Evolutionary conservation across 2,329 filamentous ascomycete genomes (phyloP).

Genomic region (Ceratocystis ficicola): DNA sequence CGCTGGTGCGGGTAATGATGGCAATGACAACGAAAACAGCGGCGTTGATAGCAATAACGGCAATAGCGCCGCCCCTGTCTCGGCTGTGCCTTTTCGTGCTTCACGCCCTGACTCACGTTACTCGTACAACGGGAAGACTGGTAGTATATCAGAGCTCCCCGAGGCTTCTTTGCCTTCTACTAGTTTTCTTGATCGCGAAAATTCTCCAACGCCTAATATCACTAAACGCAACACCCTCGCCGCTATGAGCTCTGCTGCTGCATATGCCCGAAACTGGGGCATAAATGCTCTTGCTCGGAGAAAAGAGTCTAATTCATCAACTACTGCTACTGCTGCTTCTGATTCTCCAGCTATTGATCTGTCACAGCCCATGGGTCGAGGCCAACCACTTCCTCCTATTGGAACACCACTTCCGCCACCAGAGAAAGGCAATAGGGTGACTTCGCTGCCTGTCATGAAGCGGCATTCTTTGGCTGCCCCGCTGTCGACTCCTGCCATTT

Average conservation of each 20-base stretch:
- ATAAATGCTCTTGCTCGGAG: constrained; percentile 44
- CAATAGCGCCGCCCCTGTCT: background rate
- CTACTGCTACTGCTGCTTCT: background rate
- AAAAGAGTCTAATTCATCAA: constrained; percentile 27
- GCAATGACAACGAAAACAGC: background rate
- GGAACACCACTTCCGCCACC: constrained; percentile 65
- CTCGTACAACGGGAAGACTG: background rate
- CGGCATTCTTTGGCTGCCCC: constrained; percentile 36
- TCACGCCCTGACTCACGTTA: constrained; percentile 14
- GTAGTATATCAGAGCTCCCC: background rate
- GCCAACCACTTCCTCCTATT: constrained; percentile 68
- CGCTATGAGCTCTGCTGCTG: constrained; percentile 44
- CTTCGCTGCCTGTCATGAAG: constrained; percentile 46
- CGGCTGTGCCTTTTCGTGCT: background rate
- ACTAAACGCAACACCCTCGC: constrained; percentile 34
- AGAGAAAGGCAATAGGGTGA: constrained; percentile 47
- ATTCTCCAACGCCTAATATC: background rate
- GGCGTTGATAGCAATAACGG: background rate
- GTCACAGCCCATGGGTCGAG: constrained; percentile 65
- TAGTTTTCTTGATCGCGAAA: background rate
- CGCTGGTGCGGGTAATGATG: background rate
- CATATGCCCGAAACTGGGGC: constrained; percentile 47
- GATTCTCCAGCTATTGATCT: constrained; percentile 33
- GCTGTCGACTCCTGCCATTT: background rate
- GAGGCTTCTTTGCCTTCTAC: background rate